These are phyloP conservation scores for Penicillium riverlandense DNA, from an alignment of 495 filamentous ascomycete genomes.

Conservation along the genomic window DNA sequence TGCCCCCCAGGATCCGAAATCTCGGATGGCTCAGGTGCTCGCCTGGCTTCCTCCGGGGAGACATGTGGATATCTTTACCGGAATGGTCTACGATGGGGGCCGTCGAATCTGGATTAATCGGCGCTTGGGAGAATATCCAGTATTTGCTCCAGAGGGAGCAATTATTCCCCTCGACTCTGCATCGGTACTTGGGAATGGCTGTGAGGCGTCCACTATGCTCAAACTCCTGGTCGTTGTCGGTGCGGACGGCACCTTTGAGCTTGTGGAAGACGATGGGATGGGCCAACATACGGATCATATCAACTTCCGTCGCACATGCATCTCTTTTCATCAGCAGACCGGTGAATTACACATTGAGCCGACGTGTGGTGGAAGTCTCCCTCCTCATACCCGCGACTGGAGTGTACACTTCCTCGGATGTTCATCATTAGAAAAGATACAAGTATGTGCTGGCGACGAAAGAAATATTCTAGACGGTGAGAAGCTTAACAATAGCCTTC, in stretches of 20 bases:
- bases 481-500: neutral
- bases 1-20: conserved; percentile 27
- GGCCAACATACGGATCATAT: conserved; percentile 2
- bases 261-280: conserved; percentile 3
- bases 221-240: conserved; percentile 48
- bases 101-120: conserved; percentile 40
- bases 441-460: neutral
- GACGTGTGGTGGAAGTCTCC: neutral
- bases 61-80: conserved; percentile 45
- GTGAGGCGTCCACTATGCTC: conserved; percentile 26
- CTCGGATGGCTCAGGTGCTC: conserved; percentile 27
- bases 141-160: conserved; percentile 46
- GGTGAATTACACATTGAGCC: conserved; percentile 10
- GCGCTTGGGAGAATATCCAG: conserved; percentile 33
- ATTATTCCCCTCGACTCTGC: conserved; percentile 44
- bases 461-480: neutral
- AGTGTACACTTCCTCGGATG: conserved; percentile 7
- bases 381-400: conserved; percentile 3
- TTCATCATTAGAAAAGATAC: neutral
- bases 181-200: conserved; percentile 30
- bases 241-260: conserved; percentile 30
- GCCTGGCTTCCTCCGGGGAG: conserved; percentile 45
- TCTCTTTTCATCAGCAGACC: conserved; percentile 8
- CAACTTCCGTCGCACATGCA: conserved; percentile 5
- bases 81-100: conserved; percentile 44